These are phyloP conservation scores for Aotearoamyces nothofagi DNA, from an alignment of 2,329 filamentous ascomycete species.

Conservation along the genomic window DNA sequence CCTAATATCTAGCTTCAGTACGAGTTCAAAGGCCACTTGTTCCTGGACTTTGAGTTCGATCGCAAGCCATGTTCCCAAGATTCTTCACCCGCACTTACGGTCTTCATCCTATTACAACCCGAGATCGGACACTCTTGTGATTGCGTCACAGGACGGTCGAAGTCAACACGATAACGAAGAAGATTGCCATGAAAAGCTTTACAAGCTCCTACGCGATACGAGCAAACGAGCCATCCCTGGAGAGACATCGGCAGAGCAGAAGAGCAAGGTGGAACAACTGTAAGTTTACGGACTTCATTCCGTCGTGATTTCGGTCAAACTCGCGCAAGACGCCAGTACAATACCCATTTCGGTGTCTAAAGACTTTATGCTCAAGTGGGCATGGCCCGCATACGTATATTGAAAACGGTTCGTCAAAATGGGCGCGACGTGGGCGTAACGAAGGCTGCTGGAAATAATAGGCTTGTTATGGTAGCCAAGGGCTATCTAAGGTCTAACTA, in stretches of 20 bases:
- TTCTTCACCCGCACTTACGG: slow-evolving; percentile 12
- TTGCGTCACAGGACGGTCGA: slow-evolving; percentile 16
- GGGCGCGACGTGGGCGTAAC: too few relatives aligned
- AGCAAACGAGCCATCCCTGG: slow-evolving; percentile 16
- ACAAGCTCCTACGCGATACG: slow-evolving; percentile 14
- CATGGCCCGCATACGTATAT: too few relatives aligned
- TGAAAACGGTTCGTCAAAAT: too few relatives aligned
- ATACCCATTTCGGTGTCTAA: too few relatives aligned
- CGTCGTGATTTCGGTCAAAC: too few relatives aligned
- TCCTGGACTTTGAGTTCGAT: slow-evolving; percentile 14
- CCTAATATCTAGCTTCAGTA: slow-evolving; percentile 10
- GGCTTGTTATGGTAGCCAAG: too few relatives aligned
- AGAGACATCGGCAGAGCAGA: slow-evolving; percentile 30
- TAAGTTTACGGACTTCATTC: too few relatives aligned
- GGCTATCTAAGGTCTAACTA: too few relatives aligned
- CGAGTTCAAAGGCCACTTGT: slow-evolving; percentile 18
- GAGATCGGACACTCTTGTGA: slow-evolving; percentile 15
- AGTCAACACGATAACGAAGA: slow-evolving; percentile 14
- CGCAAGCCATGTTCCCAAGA: slow-evolving; percentile 11
- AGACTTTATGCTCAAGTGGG: too few relatives aligned
- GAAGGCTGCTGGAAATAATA: too few relatives aligned
- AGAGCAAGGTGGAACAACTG: slow-evolving; percentile 31
- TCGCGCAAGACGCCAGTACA: too few relatives aligned
- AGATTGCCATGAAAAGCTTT: slow-evolving; percentile 13
- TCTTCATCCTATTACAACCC: slow-evolving; percentile 14